Evolutionary conservation across 768 basidiomycete genomes (phyloP), one percentile per base, ranked within the genome.

Genomic region (Multifurca ochricompacta): DNA sequence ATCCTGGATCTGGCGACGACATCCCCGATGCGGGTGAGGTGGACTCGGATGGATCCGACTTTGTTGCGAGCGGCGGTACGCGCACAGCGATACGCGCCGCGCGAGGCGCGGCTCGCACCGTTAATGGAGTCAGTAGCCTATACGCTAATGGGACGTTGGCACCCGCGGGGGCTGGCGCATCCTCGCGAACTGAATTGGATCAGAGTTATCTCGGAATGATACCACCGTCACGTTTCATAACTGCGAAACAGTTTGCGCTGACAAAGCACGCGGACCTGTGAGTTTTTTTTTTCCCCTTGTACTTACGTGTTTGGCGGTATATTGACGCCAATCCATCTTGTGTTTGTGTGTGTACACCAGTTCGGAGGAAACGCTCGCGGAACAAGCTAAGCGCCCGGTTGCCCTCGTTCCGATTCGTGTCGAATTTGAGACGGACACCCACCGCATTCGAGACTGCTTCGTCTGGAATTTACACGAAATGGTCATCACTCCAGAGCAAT

Each of bases 391-490:
- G 42, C 69, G 70, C 56, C 67, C 72, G 0, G 74, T 77, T 2
- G 66, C 77, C 4, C 81, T 95, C 31, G 82, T 98, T 11, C 96
- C 96, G 3, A 91, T 99, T 54, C 89, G 91, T 42, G 88, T 99
- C 48, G 94, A 98, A 62, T 83, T 99, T 63, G 94, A 97, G 66
- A 91, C 87, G 10, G 90, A 91, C 10, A 87, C 87, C 0, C 89
- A 90, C 64, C 77, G 94, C 63, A 81, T 99, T 67, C 85, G 94
- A 37, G 96, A 99, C 65, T 87, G 86, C 64, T 98, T 99, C 68
- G 80, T 91, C 10, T 99, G 96, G 96, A 96, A 98, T 64, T 69
- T 93, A 42, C 82, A 91, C 66, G 95, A 98, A 70, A 72, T 74
- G n/a, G 70, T 90, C 58, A 83, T 95, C 62, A 85, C 82, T 23